A percentile compares a stretch with the other conserved stretches of the same genome.
These are phyloP conservation scores for Diaporthe batatas DNA, from an alignment of 2,329 filamentous ascomycete genomes.

Conservation along the genomic window DNA sequence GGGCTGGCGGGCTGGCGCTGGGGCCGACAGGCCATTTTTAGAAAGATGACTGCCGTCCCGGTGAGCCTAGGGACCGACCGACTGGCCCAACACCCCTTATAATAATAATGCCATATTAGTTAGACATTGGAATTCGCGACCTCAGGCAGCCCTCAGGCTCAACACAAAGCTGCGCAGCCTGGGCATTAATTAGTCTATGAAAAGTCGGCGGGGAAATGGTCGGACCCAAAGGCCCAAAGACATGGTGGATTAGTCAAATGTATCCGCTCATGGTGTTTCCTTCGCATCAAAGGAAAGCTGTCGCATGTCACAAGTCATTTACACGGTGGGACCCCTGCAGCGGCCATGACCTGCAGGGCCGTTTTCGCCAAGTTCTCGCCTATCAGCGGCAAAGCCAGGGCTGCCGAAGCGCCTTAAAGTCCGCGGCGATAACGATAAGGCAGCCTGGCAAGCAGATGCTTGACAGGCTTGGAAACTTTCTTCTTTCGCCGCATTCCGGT, in stretches of 20 bases:
- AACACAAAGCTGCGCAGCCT: background rate
- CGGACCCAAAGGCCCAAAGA: no score
- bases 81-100: no score
- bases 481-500: constrained; percentile 18
- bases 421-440: constrained; percentile 34
- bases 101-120: no score
- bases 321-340: constrained; percentile 12
- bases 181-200: background rate
- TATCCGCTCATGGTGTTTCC: constrained; percentile 16
- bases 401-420: background rate
- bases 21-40: constrained; percentile 18
- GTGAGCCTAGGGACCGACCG: background rate
- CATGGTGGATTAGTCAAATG: constrained; percentile 11
- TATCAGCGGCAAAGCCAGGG: constrained; percentile 2
- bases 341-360: constrained; percentile 17
- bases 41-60: background rate
- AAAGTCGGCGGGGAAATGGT: no score
- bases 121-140: background rate
- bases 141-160: background rate
- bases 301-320: constrained; percentile 27
- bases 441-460: constrained; percentile 23
- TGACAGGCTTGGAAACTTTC: background rate
- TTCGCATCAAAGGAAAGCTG: constrained; percentile 30
- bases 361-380: background rate
- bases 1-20: background rate